phyloP scores from a whole-genome alignment of 2,329 filamentous ascomycete species.

The Colletotrichum chlorophyti region DNA sequence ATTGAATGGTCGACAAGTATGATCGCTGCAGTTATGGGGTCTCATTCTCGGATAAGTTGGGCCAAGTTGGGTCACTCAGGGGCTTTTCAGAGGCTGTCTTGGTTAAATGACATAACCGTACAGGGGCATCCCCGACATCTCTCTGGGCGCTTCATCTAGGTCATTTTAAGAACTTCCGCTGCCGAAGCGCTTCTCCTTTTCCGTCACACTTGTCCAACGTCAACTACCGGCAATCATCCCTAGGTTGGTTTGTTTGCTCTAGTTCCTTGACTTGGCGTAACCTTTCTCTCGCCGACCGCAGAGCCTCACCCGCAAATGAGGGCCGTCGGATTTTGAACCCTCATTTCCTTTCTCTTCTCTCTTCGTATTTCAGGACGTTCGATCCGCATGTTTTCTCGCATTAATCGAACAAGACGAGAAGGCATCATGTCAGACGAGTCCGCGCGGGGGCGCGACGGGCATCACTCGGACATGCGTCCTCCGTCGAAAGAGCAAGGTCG shows the following conservation, averaged over 20 bases:
- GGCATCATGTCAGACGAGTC: constrained; percentile 3
- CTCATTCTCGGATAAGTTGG: background rate
- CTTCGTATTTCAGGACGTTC: background rate
- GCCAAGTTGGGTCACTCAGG: background rate
- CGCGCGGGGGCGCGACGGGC: background rate
- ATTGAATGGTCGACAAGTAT: background rate
- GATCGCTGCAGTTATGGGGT: background rate
- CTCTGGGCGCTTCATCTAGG: background rate
- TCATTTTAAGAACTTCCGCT: background rate
- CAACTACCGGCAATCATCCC: background rate
- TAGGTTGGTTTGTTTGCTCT: background rate
- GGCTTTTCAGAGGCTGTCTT: background rate
- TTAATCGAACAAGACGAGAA: background rate
- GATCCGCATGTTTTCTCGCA: background rate
- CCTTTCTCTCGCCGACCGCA: background rate
- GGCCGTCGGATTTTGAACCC: background rate
- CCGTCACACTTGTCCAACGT: background rate
- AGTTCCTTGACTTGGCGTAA: background rate
- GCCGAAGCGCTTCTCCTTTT: constrained; percentile 6
- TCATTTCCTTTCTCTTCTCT: background rate
- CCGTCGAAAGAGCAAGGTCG: constrained; percentile 1
- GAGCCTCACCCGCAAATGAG: constrained; percentile 2
- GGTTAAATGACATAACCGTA: constrained; percentile 6
- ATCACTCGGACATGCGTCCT: background rate
- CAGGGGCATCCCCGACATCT: background rate